A percentile compares a stretch with the other conserved stretches of the same genome.
Evolutionary conservation across 139 green algal species (phyloP).

Genomic region (Micractinium conductrix): DNA sequence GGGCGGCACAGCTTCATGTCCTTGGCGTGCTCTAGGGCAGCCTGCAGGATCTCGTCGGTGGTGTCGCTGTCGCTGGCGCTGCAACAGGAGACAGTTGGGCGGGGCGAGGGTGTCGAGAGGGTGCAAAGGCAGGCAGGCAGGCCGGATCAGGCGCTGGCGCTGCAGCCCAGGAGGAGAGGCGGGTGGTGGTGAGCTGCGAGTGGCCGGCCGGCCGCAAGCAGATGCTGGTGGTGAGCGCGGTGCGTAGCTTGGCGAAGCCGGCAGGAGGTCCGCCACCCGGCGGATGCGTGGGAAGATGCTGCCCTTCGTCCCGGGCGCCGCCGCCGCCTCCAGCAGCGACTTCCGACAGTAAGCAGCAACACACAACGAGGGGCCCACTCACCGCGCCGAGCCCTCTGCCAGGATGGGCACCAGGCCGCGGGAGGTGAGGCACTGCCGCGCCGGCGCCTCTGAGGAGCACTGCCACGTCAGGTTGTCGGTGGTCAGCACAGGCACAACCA

Average conservation of each 20-base stretch:
- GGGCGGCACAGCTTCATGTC: constrained; percentile 72
- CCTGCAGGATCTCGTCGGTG: constrained; percentile 82
- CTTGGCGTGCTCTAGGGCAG: constrained; percentile 80
- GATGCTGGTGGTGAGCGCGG: background rate
- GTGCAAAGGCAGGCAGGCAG: background rate
- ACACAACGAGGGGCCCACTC: background rate
- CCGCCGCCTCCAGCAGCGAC: background rate
- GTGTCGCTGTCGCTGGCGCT: constrained; percentile 89
- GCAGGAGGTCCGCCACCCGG: no score
- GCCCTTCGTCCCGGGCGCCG: no score
- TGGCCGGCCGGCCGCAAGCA: no score
- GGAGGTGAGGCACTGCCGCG: constrained; percentile 86
- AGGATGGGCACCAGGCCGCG: constrained; percentile 91
- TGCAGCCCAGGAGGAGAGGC: background rate
- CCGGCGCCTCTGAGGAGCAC: constrained; percentile 87
- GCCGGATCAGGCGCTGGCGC: background rate
- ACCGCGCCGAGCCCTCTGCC: constrained; percentile 86
- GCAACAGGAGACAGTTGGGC: background rate
- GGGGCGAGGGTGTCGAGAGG: background rate
- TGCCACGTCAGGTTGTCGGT: constrained; percentile 93
- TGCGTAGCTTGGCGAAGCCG: no score
- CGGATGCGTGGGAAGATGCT: no score
- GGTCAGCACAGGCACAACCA: constrained; percentile 91
- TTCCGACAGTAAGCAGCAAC: no score
- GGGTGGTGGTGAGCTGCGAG: background rate